Evolutionary conservation across 441 rosid genomes (phyloP), one percentile per base, ranked within the genome.

Genomic region (Gossypium gossypioides): DNA sequence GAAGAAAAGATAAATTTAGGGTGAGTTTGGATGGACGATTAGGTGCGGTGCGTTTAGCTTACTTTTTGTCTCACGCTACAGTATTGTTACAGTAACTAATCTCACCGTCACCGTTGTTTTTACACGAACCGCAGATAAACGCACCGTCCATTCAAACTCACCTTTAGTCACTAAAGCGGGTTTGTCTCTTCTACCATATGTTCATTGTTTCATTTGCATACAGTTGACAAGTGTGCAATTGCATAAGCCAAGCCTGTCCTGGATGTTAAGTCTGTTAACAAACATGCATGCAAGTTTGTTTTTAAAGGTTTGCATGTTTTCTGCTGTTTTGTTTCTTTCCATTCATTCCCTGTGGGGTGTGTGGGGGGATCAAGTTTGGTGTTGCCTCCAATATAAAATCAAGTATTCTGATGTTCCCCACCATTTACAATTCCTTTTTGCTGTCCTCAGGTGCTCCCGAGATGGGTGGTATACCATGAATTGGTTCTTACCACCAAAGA

Each of bases 401-500:
- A 15, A 59, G 27, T 46, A 8, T 56, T 24, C 3, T 66, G 8
- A 21, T 59, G 70, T 74, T 16, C 27, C 42, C 2, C 22, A 1
- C 50, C 15, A 52, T 15, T 66, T 40, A 71, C 59, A 5, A 9
- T 34, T 37, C 9, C 8, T 75, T 7, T 69, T 72, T 67, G 8
- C 34, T n/a, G 7, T 34, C 34, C 74, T 64, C 79, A 95, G 99
- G 91, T 79, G 66, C 88, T 89, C 10, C 99, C 98, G 5, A 88
- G 99, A 77, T 96, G 98, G 98, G 96, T 91, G 62, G 85, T 93
- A 42, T 96, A 91, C 78, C 93, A 92, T 74, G 97, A 93, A 77
- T 81, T 96, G 72, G 96, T 96, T 60, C 89, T 96, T 46, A 96
- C 99, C 22, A 89, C 93, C 40, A 96, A 96, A 81, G 98, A 93